Evolutionary conservation across 306 rosid species (phyloP), one percentile per base, ranked within the genome.

Genomic region (Alnus rubra): DNA sequence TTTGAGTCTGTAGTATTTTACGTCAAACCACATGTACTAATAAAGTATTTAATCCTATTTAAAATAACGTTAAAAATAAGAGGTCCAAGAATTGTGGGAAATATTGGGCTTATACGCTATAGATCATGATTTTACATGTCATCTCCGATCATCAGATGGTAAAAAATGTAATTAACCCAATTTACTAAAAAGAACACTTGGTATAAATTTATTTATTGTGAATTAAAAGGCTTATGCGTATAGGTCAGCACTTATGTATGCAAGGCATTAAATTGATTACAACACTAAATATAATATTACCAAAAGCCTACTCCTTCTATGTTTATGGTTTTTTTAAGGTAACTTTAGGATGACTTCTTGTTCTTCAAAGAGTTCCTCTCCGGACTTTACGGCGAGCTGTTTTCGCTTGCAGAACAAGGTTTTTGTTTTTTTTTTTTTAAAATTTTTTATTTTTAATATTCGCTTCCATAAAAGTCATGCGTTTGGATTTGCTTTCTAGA

Each of bases 401-500:
- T 37, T 47, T 74, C 79, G 67, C 86, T 77, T 79, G 68, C 28
- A 35, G 33, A 84, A n/a, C 35, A 44, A 74, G 75, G 14, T 28
- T 60, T 50, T 42, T 44, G 30, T 59, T 37, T 54, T 23, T 23
- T 23, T 23, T 23, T 23, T 23, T 23, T 23, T 23, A 23, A 23
- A n/a, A n/a, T n/a, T 23, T 23, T 23, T 23, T 23, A 23, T 23
- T 23, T 23, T 23, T 23, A 23, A 33, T 31, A 18, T 37, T 33
- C 37, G 42, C 74, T 58, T 65, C 37, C 8, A 19, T 75, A 18
- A 28, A 60, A 50, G 70, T 59, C 79, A 80, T 54, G 44, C 18
- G 52, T 53, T 13, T 71, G 8, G 15, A 78, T 80, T 60, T 77
- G 82, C 33, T 47, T 86, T 89, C 92, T 79, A 82, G 90, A 86